Conservation (phyloP, 2,329 filamentous ascomycete genomes). For the Trichoderma sp. region DNA sequence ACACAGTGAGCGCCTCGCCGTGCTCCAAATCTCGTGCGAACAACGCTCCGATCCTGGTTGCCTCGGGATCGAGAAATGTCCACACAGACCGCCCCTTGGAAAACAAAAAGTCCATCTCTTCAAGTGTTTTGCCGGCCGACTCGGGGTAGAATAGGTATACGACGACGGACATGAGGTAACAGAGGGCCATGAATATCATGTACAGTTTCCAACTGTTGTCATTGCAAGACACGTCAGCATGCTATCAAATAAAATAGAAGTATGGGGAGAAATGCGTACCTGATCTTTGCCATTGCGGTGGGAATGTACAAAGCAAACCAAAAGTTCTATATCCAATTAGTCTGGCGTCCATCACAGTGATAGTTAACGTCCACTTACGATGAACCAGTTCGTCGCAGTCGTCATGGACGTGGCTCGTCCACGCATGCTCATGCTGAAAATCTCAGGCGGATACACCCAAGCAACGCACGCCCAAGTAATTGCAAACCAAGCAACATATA, state of each 20-base stretch:
- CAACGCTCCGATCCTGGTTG: conserved; percentile 15
- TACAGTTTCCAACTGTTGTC: conserved; percentile 18
- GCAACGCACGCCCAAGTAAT: conserved; percentile 61
- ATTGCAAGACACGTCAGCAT: background rate
- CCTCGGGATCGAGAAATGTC: conserved; percentile 17
- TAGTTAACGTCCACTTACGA: background rate
- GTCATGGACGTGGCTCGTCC: conserved; percentile 23
- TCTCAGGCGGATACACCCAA: conserved; percentile 63
- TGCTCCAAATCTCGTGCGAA: conserved; percentile 13
- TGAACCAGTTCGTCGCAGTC: conserved; percentile 23
- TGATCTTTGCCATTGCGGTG: conserved; percentile 23
- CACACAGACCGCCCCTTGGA: background rate
- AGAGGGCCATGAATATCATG: conserved; percentile 23
- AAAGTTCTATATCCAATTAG: conserved; percentile 9
- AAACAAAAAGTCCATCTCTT: conserved; percentile 23
- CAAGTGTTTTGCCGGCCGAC: conserved; percentile 18
- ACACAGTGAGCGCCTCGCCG: conserved; percentile 17
- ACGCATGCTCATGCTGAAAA: conserved; percentile 41
- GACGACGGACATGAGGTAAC: conserved; percentile 22
- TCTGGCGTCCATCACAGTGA: too few relatives aligned
- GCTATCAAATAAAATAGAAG: background rate
- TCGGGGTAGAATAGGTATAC: conserved; percentile 24
- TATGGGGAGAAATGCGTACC: background rate
- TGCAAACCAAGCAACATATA: conserved; percentile 61
- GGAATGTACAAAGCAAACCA: conserved; percentile 24